These are phyloP conservation scores for Sclerotinia spermophila DNA, from an alignment of 2,329 filamentous ascomycete genomes.

Conservation along the genomic window DNA sequence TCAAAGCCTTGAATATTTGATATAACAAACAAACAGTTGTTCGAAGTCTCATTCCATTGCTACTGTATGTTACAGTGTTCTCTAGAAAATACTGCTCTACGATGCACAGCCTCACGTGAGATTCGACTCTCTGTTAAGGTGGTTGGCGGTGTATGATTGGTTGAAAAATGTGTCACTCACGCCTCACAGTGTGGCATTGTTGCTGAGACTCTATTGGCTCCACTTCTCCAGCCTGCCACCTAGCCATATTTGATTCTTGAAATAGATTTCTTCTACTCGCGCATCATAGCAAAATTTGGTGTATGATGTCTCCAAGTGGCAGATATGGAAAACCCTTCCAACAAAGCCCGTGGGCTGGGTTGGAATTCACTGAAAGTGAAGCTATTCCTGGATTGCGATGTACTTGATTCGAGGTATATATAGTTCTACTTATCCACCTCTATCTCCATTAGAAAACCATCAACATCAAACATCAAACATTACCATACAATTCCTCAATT, in stretches of 20 bases:
- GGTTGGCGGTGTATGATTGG: background rate
- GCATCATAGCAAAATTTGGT: background rate
- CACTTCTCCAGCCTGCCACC: background rate
- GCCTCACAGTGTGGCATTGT: background rate
- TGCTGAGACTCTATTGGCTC: background rate
- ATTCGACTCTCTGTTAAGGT: background rate
- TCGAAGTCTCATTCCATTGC: background rate
- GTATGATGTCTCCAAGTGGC: background rate
- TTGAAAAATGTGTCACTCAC: background rate
- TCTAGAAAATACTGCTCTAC: background rate
- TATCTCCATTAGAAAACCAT: background rate
- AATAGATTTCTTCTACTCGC: background rate
- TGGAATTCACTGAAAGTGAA: background rate
- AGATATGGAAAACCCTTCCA: background rate
- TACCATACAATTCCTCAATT: background rate
- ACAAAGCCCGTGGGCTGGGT: background rate
- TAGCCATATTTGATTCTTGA: background rate
- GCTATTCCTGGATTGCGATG: background rate
- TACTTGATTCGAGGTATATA: background rate
- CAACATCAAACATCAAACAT: conserved; percentile 1
- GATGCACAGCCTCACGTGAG: background rate
- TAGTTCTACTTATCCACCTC: background rate
- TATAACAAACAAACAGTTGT: background rate
- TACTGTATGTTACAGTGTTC: background rate
- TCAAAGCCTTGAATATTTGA: background rate